Evolutionary conservation across 768 basidiomycete genomes (phyloP), one percentile per base, ranked within the genome.

Genomic region (Suillus subalutaceus): DNA sequence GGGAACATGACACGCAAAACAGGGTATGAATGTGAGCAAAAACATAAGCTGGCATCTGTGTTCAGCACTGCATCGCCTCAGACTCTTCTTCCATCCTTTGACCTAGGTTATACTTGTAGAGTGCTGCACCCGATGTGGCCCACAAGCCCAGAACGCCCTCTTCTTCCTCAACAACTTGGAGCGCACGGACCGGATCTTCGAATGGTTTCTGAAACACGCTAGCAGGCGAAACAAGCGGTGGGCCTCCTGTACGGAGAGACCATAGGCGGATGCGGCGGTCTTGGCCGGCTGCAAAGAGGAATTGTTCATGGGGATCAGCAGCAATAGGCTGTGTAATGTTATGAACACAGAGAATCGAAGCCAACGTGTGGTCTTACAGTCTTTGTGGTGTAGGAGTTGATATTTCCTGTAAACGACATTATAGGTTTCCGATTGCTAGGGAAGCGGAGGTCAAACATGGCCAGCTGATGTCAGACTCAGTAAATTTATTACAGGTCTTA

Each of bases 241-340:
- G 67, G 30, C 76, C 76, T 6, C 90, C 91, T 9, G 83, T 84
- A 18, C 75, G 80, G 10, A 93, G 73, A 13, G 90, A 90, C 92
- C 92, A 93, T 3, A 83, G 84, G 30, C 90, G 86, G 65, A 93
- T 83, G 40, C 81, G 82, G 52, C 77, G 68, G 74, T 94, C 91
- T 67, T 87, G 83, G 12, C 91, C 91, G 0, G 89, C 89, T 10
- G 88, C 88, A 66, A 91, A 91, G 20, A 94, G 71, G 60, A 89
- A 84, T 37, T 85, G 79, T 58, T 88, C 81, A 9, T 74, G 67
- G 0, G 86, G 84, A 68, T 92, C 90, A 20, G 86, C 71, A 1
- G 84, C 78, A 7, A 91, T 79, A 6, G 90, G 90, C 91, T 93
- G 70, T 35, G 56, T 15, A 53, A 50, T 26, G 60, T 63, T 32